Conservation (phyloP, 495 filamentous ascomycete species). For the Annulohypoxylon bovei region DNA sequence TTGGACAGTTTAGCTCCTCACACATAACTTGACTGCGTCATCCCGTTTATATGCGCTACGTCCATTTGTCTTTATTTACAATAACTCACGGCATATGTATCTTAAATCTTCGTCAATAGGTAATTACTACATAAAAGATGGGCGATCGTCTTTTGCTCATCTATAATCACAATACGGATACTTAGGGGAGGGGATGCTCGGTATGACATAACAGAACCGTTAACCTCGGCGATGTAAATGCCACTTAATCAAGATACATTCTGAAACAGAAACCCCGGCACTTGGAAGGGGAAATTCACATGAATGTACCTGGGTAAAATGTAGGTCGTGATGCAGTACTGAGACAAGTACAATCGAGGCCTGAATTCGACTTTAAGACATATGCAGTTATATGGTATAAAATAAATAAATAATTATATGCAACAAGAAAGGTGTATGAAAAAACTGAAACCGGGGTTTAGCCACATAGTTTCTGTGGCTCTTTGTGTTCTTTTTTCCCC, state of each 20-base stretch:
- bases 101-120: too few relatives aligned
- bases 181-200: too few relatives aligned
- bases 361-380: too few relatives aligned
- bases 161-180: neutral
- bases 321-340: neutral
- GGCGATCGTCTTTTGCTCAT: neutral
- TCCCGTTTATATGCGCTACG: too few relatives aligned
- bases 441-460: neutral
- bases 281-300: neutral
- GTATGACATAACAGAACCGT: neutral
- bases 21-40: too few relatives aligned
- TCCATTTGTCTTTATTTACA: too few relatives aligned
- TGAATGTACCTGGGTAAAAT: neutral
- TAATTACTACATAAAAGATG: neutral
- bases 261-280: neutral
- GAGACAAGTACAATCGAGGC: too few relatives aligned
- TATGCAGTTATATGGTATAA: too few relatives aligned
- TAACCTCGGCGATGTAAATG: neutral
- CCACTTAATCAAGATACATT: neutral
- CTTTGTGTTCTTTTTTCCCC: too few relatives aligned
- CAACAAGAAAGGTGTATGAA: neutral
- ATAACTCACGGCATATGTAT: too few relatives aligned
- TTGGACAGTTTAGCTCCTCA: too few relatives aligned
- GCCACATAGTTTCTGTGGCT: neutral
- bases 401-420: neutral